Percentiles rank a stretch among this genome's conserved stretches.
phyloP scores from a whole-genome alignment of 169 alveolate species.

The Babesia microti region DNA sequence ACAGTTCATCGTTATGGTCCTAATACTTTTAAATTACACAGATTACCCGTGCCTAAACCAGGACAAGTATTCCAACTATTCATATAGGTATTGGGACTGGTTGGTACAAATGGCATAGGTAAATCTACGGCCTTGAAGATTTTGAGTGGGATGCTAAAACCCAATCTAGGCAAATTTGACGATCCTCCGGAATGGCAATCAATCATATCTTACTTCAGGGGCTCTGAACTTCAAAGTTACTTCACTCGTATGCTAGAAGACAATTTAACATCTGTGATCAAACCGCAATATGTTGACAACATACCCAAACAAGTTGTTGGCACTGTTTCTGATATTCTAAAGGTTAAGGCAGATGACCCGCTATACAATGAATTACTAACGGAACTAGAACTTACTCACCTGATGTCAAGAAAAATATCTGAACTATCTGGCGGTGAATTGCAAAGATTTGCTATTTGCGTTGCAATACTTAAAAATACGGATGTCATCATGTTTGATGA shows the following conservation, averaged over 20 bases:
- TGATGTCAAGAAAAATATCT: conserved; percentile 84
- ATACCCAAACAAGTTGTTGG: conserved; percentile 79
- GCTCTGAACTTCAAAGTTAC: conserved; percentile 93
- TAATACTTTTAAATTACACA: conserved; percentile 96
- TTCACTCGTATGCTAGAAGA: conserved; percentile 90
- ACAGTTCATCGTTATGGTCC: conserved; percentile 92
- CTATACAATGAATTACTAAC: conserved; percentile 66
- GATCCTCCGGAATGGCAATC: conserved; percentile 95
- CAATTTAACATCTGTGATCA: conserved; percentile 87
- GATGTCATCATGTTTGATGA: conserved; percentile 98
- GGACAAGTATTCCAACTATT: conserved; percentile 79
- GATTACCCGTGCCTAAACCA: conserved; percentile 96
- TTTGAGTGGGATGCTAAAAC: conserved; percentile 90
- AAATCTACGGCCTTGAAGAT: conserved; percentile 96
- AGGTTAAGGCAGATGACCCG: conserved; percentile 80
- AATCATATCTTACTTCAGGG: conserved; percentile 87
- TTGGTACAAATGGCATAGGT: conserved; percentile 90
- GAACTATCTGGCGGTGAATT: conserved; percentile 97
- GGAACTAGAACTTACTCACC: conserved; percentile 82
- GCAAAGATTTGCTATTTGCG: conserved; percentile 93
- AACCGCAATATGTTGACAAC: conserved; percentile 97
- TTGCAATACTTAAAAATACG: conserved; percentile 83
- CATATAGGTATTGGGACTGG: conserved; percentile 63
- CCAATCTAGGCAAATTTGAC: conserved; percentile 92
- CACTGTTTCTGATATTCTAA: conserved; percentile 65